Percentiles rank a stretch among this genome's conserved stretches.
Conservation (phyloP, 2,329 filamentous ascomycete species). For the Penicillium rolfsii region DNA sequence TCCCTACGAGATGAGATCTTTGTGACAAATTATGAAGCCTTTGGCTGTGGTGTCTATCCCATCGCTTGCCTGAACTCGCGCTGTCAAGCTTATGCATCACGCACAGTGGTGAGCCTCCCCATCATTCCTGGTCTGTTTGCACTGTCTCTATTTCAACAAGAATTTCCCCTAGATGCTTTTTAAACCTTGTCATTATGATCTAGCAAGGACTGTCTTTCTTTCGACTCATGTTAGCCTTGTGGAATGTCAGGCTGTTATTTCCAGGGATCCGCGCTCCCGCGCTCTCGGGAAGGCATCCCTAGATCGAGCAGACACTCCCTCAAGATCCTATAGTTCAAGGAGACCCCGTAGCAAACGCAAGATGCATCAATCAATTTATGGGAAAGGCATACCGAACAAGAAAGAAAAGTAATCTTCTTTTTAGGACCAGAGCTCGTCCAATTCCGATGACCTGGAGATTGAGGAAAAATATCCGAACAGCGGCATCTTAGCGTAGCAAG, state of each 20-base stretch:
- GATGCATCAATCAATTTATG: too few species aligned
- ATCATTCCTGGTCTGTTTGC: constrained; percentile 17
- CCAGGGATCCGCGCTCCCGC: constrained; percentile 8
- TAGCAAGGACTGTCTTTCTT: constrained; percentile 3
- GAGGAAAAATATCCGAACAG: constrained; percentile 6
- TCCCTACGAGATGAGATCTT: background rate
- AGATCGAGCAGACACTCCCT: constrained; percentile 9
- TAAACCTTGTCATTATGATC: constrained; percentile 22
- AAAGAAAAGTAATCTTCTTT: too few species aligned
- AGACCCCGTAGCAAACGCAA: background rate
- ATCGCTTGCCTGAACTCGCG: background rate
- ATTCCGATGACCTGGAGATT: background rate
- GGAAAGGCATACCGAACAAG: too few species aligned
- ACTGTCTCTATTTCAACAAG: background rate
- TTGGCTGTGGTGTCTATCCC: background rate
- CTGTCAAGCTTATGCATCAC: background rate
- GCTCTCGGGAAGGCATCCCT: constrained; percentile 20
- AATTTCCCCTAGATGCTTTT: background rate
- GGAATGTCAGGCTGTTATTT: constrained; percentile 25
- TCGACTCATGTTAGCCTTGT: background rate
- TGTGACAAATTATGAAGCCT: too few species aligned
- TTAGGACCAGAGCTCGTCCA: background rate
- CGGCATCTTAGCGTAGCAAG: constrained; percentile 11
- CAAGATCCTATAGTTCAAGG: background rate
- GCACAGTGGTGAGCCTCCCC: background rate